A percentile compares a stretch with the other conserved stretches of the same genome.
Evolutionary conservation across 2,329 filamentous ascomycete genomes (phyloP).

Genomic region (Cladosporium sp.): DNA sequence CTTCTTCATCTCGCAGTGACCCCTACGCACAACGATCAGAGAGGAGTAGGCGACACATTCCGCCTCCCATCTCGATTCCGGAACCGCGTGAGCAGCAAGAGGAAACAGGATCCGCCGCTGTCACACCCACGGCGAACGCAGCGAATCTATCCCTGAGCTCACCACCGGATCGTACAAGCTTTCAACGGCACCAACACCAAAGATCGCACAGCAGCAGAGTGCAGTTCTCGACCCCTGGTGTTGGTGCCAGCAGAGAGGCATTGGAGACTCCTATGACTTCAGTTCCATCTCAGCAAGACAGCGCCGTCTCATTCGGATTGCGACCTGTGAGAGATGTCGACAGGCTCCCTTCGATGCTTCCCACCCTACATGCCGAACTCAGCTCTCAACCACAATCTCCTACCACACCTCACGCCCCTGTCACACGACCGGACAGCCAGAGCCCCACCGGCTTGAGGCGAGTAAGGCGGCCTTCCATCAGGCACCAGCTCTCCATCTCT

Average conservation of each 20-base stretch:
- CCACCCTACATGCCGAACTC: slow-evolving; percentile 67
- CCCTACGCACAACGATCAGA: slow-evolving; percentile 45
- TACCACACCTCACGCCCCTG: slow-evolving; percentile 75
- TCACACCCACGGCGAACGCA: slow-evolving; percentile 55
- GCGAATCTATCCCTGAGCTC: slow-evolving; percentile 66
- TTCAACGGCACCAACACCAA: slow-evolving; percentile 58
- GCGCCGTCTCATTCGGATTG: slow-evolving; percentile 58
- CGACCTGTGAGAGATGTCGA: slow-evolving; percentile 81
- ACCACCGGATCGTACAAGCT: slow-evolving; percentile 69
- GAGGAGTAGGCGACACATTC: slow-evolving; percentile 69
- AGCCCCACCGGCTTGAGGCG: slow-evolving; percentile 43
- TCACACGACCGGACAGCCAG: slow-evolving; percentile 51
- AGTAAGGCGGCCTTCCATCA: slow-evolving; percentile 75
- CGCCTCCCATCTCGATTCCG: slow-evolving; percentile 82
- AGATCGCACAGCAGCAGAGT: slow-evolving; percentile 42
- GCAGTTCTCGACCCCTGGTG: slow-evolving; percentile 35
- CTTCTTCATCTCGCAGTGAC: slow-evolving; percentile 36
- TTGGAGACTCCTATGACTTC: slow-evolving; percentile 34
- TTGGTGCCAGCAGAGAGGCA: slow-evolving; percentile 23
- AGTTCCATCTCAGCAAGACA: slow-evolving; percentile 36
- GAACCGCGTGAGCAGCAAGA: slow-evolving; percentile 51
- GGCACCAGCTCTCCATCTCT: slow-evolving; percentile 84
- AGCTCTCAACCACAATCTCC: slow-evolving; percentile 91
- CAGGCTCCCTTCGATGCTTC: slow-evolving; percentile 78
- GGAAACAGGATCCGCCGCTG: slow-evolving; percentile 49